Base-by-base conservation (phyloP, 192 early-diverging fungal genomes). In the Backusella morwellensis region DNA sequence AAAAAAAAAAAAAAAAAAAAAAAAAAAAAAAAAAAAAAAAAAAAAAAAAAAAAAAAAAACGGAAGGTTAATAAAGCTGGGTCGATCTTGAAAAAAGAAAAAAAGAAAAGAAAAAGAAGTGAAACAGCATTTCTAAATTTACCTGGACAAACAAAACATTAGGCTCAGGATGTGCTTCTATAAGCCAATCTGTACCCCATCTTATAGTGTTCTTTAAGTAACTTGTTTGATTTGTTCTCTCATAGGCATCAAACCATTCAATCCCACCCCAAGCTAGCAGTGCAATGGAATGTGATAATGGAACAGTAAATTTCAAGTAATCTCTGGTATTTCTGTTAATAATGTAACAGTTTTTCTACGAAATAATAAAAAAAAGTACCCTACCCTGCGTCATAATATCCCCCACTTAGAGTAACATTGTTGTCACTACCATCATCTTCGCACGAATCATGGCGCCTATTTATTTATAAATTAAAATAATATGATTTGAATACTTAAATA, bases 141-240 rank as follows among this genome's bases (percentile, higher is more conserved):
- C 85, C 75, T 86, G 85, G 21, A 83, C 85, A 50, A 70, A 82
- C n/a, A 88, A 75, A 5, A 83, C 83, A 66, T 85, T 72, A 35
- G 75, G 72, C 41, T 84, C 76, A 40, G 85, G 84, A 68, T 88
- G 86, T 9, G 86, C 86, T 26, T 84, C 85, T 41, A 86, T 84
- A 34, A 88, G 59, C 86, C 86, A 88, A 54, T 88, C 86, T 69
- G 83, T 87, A n/a, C 86, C 84, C 84, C 85, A 87, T 44, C 76
- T 83, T 15, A 88, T 56, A 83, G 80, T 86, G 66, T 81, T 80
- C 34, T 78, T 73, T 12, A 88, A 70, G 47, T 86, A 81, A 1
- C 26, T 41, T 12, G 81, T 81, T 72, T 88, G 80, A 29, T 79
- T 72, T 29, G 87, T 83, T 42, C 77, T 69, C 34, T 81, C 68